phyloP scores from a whole-genome alignment of 1,139 yeast genomes.

The Debaryomyces psychrophilus region DNA sequence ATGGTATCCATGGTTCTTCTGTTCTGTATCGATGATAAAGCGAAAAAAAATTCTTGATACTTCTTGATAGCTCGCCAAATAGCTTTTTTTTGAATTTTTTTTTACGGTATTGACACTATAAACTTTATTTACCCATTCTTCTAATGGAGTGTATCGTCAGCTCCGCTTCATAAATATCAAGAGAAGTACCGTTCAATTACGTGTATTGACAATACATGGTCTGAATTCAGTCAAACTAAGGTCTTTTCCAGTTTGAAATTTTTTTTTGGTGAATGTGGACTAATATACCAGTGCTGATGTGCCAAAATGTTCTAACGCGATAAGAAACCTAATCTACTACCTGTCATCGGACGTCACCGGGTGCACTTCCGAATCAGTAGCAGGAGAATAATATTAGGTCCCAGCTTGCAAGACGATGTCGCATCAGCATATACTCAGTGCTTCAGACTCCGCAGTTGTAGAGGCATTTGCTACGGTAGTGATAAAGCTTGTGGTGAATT shows the following conservation, averaged over 20 bases:
- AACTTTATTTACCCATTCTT: background rate
- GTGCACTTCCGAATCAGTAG: background rate
- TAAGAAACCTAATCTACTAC: background rate
- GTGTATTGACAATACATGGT: no score
- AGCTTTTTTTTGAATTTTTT: background rate
- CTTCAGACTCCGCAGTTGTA: no score
- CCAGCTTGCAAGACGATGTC: no score
- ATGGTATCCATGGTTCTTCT: conserved; percentile 4
- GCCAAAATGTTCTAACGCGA: background rate
- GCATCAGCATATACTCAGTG: no score
- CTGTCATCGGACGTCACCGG: background rate
- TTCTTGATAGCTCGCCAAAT: background rate
- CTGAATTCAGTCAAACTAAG: no score
- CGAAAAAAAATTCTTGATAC: background rate
- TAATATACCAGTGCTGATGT: no score
- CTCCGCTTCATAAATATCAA: background rate
- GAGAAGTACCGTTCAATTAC: background rate
- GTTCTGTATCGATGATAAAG: background rate
- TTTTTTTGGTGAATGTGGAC: no score
- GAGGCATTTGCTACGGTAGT: no score
- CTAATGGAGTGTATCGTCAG: background rate
- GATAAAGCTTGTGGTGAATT: no score
- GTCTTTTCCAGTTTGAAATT: no score
- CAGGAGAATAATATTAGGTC: no score
- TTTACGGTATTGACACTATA: background rate